phyloP scores from a whole-genome alignment of 2,329 filamentous ascomycete species.

The Monosporascus sp. region DNA sequence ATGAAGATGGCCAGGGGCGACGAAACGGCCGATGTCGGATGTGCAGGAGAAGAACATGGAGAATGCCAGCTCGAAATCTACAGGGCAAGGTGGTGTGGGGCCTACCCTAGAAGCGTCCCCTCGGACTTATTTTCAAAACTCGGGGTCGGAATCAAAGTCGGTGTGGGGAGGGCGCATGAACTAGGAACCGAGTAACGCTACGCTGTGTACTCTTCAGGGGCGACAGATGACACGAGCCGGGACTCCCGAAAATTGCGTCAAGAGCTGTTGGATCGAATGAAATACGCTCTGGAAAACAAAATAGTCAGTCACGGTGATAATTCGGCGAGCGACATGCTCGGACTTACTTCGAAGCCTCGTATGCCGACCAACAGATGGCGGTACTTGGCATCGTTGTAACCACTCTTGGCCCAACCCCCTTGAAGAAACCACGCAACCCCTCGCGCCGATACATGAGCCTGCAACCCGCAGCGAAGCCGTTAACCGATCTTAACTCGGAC shows the following conservation, averaged over 20 bases:
- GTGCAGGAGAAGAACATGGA: not conserved
- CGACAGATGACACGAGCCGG: not conserved
- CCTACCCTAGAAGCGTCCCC: not conserved
- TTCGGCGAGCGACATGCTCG: not conserved
- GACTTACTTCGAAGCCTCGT: conserved; percentile 63
- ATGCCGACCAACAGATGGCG: conserved; percentile 94
- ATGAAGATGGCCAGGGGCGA: too few relatives aligned
- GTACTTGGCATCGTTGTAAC: conserved; percentile 98
- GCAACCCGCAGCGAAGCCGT: conserved; percentile 73
- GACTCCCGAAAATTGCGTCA: conserved; percentile 11
- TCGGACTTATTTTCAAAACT: not conserved
- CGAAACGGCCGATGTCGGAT: not conserved
- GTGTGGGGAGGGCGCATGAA: not conserved
- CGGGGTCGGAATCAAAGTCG: not conserved
- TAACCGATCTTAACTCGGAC: conserved; percentile 77
- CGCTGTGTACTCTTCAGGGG: not conserved
- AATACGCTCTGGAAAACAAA: conserved; percentile 23
- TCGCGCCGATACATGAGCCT: conserved; percentile 77
- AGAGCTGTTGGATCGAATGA: conserved; percentile 26
- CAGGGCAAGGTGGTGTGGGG: too few relatives aligned
- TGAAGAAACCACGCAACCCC: conserved; percentile 83
- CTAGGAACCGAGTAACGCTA: not conserved
- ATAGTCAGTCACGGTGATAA: not conserved
- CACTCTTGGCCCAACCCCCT: conserved; percentile 83
- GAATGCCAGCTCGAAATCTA: not conserved